Percentiles rank a stretch among this genome's conserved stretches.
These are phyloP conservation scores for Coniochaeta sp. DNA, from an alignment of 2,329 filamentous ascomycete genomes.

Conservation along the genomic window DNA sequence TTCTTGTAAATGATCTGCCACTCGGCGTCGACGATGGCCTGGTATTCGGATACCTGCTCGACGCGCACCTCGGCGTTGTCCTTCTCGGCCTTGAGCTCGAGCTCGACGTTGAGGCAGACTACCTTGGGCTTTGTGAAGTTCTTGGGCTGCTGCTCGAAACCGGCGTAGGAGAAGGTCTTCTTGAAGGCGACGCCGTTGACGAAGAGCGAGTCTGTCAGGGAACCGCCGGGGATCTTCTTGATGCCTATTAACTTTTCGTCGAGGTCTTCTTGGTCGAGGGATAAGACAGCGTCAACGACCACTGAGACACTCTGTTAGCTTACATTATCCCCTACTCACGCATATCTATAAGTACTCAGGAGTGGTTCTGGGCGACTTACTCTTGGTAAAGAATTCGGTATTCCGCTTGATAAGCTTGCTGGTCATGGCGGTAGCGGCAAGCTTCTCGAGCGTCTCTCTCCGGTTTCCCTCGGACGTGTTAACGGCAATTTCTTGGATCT, in stretches of 20 bases:
- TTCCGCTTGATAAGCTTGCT: conserved; percentile 99
- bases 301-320: conserved; percentile 43
- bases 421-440: conserved; percentile 96
- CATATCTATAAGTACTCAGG: no score
- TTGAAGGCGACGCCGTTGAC: conserved; percentile 98
- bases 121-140: conserved; percentile 91
- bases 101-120: conserved; percentile 93
- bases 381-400: conserved; percentile 94
- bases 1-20: conserved; percentile 99
- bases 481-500: conserved; percentile 95
- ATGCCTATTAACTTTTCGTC: conserved; percentile 97
- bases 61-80: conserved; percentile 98
- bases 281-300: conserved; percentile 95
- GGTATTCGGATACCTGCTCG: conserved; percentile 97
- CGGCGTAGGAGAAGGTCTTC: conserved; percentile 98
- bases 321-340: neutral
- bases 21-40: conserved; percentile 97
- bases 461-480: conserved; percentile 75
- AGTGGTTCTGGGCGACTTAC: conserved; percentile 41
- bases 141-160: conserved; percentile 99
- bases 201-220: conserved; percentile 90
- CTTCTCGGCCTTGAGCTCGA: conserved; percentile 98
- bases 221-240: conserved; percentile 97
- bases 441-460: conserved; percentile 79
- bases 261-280: conserved; percentile 91